Evolutionary conservation across 2,329 filamentous ascomycete genomes (phyloP), one percentile per base, ranked within the genome.

Genomic region (Trichoderma oligosporum): DNA sequence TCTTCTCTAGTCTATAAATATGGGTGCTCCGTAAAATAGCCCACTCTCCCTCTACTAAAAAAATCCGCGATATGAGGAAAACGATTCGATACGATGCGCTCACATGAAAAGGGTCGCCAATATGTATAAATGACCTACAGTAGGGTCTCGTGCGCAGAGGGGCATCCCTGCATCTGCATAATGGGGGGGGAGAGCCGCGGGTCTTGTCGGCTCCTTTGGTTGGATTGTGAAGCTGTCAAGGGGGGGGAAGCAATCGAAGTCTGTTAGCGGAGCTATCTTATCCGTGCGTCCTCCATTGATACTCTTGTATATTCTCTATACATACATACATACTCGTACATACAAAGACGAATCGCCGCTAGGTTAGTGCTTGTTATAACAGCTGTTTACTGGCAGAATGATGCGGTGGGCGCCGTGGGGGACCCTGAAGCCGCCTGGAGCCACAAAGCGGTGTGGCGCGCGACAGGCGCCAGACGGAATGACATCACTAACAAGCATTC

Each of bases 131-230:
- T 55, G 51, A 55, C 54, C 45, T 57, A 55, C 51, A 45, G 41
- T 41, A 48, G 45, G 54, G 44, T 44, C 45, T 57, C 54, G 54
- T 57, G 54, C 36, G 45, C 54, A 25, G 54, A 57, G 54, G 54
- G 54, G 45, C 35, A 57, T 51, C 54, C 54, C 54, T 57, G 44
- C 45, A 57, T 18, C 38, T 55, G 51, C 51, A 55, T 55, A 39
- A 45, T 55, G 51, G 39, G 35, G 46, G 24, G 42, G 47, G n/a
- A n/a, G 14, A 16, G n/a, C n/a, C n/a, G n/a, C n/a, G n/a, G n/a
- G n/a, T n/a, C n/a, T n/a, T 6, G 16, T 8, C 48, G 24, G 36
- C 36, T 35, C 48, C 38, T 22, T 47, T 39, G 53, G 44, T 48
- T 41, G 53, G 44, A 47, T 39, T 47, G 52, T 39, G 53, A 39